These are phyloP conservation scores for Backusella parvicylindrica DNA, from an alignment of 192 early-diverging fungal species.

Conservation along the genomic window DNA sequence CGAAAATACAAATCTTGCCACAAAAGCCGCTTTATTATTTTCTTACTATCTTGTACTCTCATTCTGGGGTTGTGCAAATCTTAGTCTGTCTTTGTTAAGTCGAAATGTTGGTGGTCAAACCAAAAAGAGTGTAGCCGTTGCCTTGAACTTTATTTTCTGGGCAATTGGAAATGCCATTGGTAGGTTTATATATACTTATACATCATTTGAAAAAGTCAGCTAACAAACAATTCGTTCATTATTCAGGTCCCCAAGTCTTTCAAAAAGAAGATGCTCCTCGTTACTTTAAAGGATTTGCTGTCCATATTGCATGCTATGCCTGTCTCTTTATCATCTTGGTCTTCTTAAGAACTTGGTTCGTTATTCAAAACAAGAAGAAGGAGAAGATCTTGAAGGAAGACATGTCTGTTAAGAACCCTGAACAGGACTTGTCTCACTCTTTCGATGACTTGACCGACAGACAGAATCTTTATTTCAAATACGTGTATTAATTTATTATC, in stretches of 20 bases:
- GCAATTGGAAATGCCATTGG: slow-evolving; percentile 22
- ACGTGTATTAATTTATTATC: slow-evolving; percentile 9
- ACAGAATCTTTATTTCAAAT: slow-evolving; percentile 18
- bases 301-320: slow-evolving; percentile 16
- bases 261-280: slow-evolving; percentile 7
- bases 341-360: neutral
- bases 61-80: slow-evolving; percentile 20
- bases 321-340: neutral
- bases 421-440: slow-evolving; percentile 7
- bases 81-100: slow-evolving; percentile 11
- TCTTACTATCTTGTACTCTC: slow-evolving; percentile 17
- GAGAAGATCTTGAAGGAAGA: neutral
- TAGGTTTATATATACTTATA: neutral
- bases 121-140: slow-evolving; percentile 13
- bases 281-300: slow-evolving; percentile 17
- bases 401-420: neutral
- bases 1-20: slow-evolving; percentile 4
- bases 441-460: slow-evolving; percentile 25
- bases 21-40: slow-evolving; percentile 13
- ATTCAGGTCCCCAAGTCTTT: neutral
- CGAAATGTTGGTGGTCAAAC: slow-evolving; percentile 26
- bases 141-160: slow-evolving; percentile 19
- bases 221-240: neutral
- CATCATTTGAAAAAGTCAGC: neutral
- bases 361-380: neutral